Evolutionary conservation across 116 monocot species (phyloP), one percentile per base, ranked within the genome.

Genomic region (Papilionanthe hybrid): DNA sequence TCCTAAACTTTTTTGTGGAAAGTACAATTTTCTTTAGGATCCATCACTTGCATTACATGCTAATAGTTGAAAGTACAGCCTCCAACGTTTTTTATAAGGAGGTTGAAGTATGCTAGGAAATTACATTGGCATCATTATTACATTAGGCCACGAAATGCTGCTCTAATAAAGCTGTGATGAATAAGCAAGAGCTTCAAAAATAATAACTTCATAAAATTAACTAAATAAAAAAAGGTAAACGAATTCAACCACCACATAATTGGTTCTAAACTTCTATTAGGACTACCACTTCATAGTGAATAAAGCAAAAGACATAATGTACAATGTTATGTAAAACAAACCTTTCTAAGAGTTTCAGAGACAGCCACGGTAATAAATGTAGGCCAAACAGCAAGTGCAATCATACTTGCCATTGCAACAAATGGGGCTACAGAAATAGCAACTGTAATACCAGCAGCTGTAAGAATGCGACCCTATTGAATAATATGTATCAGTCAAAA

Each of bases 301-400:
- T 15, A 13, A n/a, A 53, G 13, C 17, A 15, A 53, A 53, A 53
- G 71, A 4, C 4, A 58, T 2, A n/a, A 20, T 32, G 30, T 18
- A 56, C 3, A 56, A 9, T 37, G 32, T 53, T 12, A 20, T 73
- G 73, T 44, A 72, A 76, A 28, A 18, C 72, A 69, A 79, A 94
- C 97, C 94, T 97, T 97, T 72, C 97, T 78, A 80, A 94, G 42
- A 82, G 89, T 94, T 85, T 97, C 97, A 78, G 97, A 89, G 63
- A 90, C 63, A 81, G 88, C 91, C 22, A 97, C 89, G 42, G 89
- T 81, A 82, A 92, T 80, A 94, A 94, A 97, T 77, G 92, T 91
- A 19, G 97, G 97, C 94, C 94, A 97, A 13, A 89, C 9, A 80
- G 97, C 91, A 81, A 97, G 92, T 68, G 80, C 86, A 85, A 94